Base-by-base conservation (phyloP, 1,139 yeast genomes). In the Suhomyces coccinellae region DNA sequence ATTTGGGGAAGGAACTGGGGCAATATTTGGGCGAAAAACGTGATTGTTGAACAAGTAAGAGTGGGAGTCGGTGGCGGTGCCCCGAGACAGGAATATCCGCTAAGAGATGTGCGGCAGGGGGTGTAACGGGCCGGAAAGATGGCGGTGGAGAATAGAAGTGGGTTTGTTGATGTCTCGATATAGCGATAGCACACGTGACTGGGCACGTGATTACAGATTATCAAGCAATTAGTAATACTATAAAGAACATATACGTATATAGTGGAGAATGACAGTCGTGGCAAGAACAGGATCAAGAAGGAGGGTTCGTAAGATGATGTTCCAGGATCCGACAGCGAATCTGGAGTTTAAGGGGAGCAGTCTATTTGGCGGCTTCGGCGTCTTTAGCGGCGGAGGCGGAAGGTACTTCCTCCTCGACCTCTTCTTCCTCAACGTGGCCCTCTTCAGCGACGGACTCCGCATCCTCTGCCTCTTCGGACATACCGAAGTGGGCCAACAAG, bases 401-500 rank as follows among this genome's bases (percentile, higher is more conserved):
- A 26, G 53, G 52, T 31, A 50, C 55, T 1, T 53, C 58, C n/a
- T 59, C 62, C 6, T 56, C 55, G 4, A 59, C 62, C 13, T 45
- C 51, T 32, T 53, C 54, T 30, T 48, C 59, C 37, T 45, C 52
- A 27, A 42, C 40, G 30, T 43, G 48, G 31, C 52, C 54, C 16
- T 51, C 61, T 41, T 61, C 64, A 14, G 53, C 59, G 14, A 48
- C 59, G 15, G 20, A 4, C 20, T 50, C 58, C 7, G 32, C 42
- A 16, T 50, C 57, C 6, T 54, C 55, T 6, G 49, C 56, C 29
- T 52, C 57, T 31, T 56, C 61, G 36, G 69, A 61, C 70, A 72
- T 73, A 40, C 79, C 79, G 47, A 77, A 75, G 47, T 75, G 76
- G 34, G 78, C 78, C 56, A 77, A 71, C 52, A 77, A 62, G 7